Base-by-base conservation (phyloP, 345 rosid species). In the Euphorbia peplus region DNA sequence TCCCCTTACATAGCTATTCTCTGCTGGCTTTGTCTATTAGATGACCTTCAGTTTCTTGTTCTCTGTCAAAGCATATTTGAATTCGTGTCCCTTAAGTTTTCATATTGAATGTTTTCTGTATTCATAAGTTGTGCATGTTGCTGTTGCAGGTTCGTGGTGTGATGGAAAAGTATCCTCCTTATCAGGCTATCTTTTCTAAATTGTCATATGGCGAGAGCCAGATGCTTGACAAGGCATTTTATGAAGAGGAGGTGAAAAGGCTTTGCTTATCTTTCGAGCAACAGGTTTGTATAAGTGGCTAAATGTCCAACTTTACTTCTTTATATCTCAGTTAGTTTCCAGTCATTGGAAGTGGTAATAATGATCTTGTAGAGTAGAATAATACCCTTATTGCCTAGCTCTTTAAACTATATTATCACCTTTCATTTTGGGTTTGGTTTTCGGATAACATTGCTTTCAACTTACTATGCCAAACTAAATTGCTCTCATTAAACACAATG, bases 171-270 rank as follows among this genome's bases (percentile, higher is more conserved):
- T 90, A 91, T 63, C 99, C 99, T 39, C 96, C 99, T 0, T 95
- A 91, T 62, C 98, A 95, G 73, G 82, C 96, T 0, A 88, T 91
- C 44, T 95, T 95, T 74, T 82, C 96, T 4, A 95, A 83, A 78
- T 68, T 95, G 73, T 87, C 98, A 0, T 95, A 91, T 60, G 98
- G 99, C 59, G 99, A 90, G 84, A 95, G 98, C 71, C 99, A 92
- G 83, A 82, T 91, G 86, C 99, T 95, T 2, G 98, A 95, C 81
- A 91, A 92, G 72, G 99, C 98, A 73, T 95, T 95, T 72, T 95
- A 91, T 22, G 99, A 91, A 77, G 99, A 95, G 82, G 98, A 95
- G 82, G 98, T 95, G 64, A 88, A 91, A 83, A 90, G 99, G 87
- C 97, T 91, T 52, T 95, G 98, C 88, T 80, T 92, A 74, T 84